Conservation (phyloP, 495 filamentous ascomycete genomes). For the Podospora tetraspora region DNA sequence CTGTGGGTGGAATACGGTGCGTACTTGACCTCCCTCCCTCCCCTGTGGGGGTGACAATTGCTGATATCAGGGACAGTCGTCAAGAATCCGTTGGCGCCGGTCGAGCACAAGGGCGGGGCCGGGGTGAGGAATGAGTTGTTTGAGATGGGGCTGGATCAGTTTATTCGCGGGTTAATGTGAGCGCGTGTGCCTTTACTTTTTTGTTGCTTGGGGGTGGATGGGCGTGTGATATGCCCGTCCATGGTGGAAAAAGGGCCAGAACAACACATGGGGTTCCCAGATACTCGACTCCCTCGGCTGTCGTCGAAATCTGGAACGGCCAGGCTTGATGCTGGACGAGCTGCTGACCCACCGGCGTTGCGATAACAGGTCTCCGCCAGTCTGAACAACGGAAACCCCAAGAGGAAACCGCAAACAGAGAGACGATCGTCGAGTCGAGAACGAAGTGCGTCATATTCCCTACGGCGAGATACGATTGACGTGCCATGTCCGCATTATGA, state of each 20-base stretch:
- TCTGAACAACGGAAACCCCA: neutral
- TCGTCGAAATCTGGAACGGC: neutral
- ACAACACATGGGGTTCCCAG: neutral
- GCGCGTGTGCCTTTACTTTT: neutral
- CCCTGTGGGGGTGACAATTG: neutral
- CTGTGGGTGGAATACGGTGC: conserved; percentile 91
- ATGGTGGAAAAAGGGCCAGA: neutral
- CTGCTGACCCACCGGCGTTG: neutral
- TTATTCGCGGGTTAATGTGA: conserved; percentile 56
- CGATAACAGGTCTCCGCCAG: neutral
- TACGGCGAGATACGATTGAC: neutral
- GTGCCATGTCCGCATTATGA: neutral
- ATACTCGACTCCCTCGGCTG: neutral
- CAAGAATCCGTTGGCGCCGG: conserved; percentile 87
- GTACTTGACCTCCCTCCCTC: conserved; percentile 17
- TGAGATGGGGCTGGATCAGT: conserved; percentile 84
- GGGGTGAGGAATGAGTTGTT: conserved; percentile 94
- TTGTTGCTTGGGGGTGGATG: neutral
- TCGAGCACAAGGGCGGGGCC: conserved; percentile 80
- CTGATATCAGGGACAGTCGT: conserved; percentile 60
- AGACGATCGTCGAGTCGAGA: neutral
- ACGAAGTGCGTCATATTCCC: neutral
- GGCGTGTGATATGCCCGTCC: neutral
- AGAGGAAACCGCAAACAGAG: neutral
- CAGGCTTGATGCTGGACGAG: neutral